Evolutionary conservation across 2,329 filamentous ascomycete genomes (phyloP).

Genomic region (Aphanoascus verrucosus): DNA sequence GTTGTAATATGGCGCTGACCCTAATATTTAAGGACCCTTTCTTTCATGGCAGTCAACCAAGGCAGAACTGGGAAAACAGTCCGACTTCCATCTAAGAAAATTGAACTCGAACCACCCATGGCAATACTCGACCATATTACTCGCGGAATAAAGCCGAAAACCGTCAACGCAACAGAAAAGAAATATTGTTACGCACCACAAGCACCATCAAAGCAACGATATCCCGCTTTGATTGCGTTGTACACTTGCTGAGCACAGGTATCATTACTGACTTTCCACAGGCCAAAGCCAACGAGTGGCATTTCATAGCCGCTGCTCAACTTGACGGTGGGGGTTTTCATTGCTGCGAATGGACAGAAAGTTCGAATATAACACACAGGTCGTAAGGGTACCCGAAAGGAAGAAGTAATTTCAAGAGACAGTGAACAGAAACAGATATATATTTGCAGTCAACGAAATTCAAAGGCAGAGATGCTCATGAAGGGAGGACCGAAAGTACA

Average conservation of each 20-base stretch:
- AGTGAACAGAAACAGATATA: neutral
- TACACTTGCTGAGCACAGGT: slow-evolving; percentile 67
- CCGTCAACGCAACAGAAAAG: neutral
- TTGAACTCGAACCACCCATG: neutral
- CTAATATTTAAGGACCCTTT: slow-evolving; percentile 3
- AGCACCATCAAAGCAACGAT: slow-evolving; percentile 51
- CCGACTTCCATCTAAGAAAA: neutral
- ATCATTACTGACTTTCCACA: slow-evolving; percentile 74
- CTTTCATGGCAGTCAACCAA: neutral
- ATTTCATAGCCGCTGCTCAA: slow-evolving; percentile 27
- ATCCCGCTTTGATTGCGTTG: slow-evolving; percentile 54
- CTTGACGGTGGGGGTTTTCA: slow-evolving; percentile 12
- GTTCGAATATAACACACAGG: too few relatives aligned
- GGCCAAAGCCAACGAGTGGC: slow-evolving; percentile 39
- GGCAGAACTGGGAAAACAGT: neutral
- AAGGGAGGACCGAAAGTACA: neutral
- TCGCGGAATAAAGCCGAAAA: neutral
- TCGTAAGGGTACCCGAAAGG: too few relatives aligned
- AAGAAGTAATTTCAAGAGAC: too few relatives aligned
- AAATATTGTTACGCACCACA: slow-evolving; percentile 36
- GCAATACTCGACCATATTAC: neutral
- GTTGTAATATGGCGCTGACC: neutral
- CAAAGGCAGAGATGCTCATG: neutral
- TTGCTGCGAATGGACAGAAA: neutral
- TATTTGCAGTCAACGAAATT: neutral